A percentile compares a stretch with the other conserved stretches of the same genome.
phyloP scores from a whole-genome alignment of 2,329 filamentous ascomycete genomes.

The Exophiala sideris region DNA sequence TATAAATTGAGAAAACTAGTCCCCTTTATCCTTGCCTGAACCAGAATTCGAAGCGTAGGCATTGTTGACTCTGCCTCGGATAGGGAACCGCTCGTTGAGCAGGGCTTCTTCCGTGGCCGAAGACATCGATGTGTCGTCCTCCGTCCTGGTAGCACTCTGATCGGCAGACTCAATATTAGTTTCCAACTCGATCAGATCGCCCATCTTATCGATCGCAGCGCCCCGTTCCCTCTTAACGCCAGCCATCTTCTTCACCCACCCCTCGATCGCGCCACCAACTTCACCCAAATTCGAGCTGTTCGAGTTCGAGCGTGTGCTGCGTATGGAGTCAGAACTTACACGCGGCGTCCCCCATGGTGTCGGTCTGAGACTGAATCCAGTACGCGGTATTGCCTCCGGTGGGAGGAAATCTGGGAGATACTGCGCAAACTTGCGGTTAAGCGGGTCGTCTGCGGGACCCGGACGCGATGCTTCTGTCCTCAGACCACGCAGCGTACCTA shows the following conservation, averaged over 20 bases:
- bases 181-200: constrained; percentile 45
- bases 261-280: constrained; percentile 81
- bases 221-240: constrained; percentile 15
- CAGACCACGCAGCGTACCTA: constrained; percentile 73
- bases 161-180: constrained; percentile 18
- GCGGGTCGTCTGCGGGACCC: constrained; percentile 76
- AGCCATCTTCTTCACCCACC: constrained; percentile 79
- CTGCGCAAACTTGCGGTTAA: constrained; percentile 80
- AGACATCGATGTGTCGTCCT: background rate
- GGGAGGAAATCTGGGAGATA: constrained; percentile 72
- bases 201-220: constrained; percentile 25
- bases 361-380: constrained; percentile 18
- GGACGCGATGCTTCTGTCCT: constrained; percentile 51
- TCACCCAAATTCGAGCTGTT: constrained; percentile 63
- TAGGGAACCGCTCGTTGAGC: constrained; percentile 31
- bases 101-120: constrained; percentile 25
- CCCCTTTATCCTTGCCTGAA: constrained; percentile 13
- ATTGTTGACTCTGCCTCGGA: constrained; percentile 28
- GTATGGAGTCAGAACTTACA: constrained; percentile 41
- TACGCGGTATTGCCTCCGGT: constrained; percentile 39
- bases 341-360: constrained; percentile 36
- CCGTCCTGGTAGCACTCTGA: background rate
- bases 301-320: constrained; percentile 39
- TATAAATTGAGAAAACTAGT: background rate
- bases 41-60: constrained; percentile 19